Percentiles rank a stretch among this genome's conserved stretches.
These are phyloP conservation scores for Aphanomyces invadans DNA, from an alignment of 352 stramenopile genomes.

Conservation along the genomic window DNA sequence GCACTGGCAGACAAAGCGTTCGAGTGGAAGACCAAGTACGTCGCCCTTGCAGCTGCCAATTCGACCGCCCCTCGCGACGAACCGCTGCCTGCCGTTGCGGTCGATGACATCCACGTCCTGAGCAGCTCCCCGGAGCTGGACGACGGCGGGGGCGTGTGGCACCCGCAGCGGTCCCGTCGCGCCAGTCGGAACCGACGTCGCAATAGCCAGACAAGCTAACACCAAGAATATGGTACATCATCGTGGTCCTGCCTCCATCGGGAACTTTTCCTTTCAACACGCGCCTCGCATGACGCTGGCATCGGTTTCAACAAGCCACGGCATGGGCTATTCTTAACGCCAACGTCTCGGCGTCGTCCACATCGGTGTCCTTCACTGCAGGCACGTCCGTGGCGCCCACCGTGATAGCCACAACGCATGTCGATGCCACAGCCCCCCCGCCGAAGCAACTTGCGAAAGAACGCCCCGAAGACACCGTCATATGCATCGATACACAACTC, in stretches of 20 bases:
- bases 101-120: background rate
- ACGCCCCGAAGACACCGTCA: background rate
- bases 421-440: background rate
- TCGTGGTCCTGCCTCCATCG: too few species aligned
- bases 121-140: background rate
- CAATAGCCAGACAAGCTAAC: too few species aligned
- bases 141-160: background rate
- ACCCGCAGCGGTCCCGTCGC: background rate
- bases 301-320: too few species aligned
- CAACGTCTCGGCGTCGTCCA: too few species aligned
- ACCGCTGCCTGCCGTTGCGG: background rate
- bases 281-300: too few species aligned
- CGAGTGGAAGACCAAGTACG: conserved; percentile 21
- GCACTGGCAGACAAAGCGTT: conserved; percentile 17
- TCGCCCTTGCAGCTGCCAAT: background rate
- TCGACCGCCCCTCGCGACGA: background rate
- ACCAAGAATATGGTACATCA: too few species aligned
- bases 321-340: background rate
- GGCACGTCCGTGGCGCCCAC: too few species aligned
- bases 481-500: background rate
- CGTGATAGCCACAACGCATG: too few species aligned
- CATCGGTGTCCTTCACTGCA: too few species aligned
- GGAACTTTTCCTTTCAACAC: too few species aligned
- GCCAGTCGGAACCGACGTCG: background rate
- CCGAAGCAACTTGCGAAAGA: background rate